Base-by-base conservation (phyloP, 2,329 filamentous ascomycete species). In the Zymoseptoria crescenta region DNA sequence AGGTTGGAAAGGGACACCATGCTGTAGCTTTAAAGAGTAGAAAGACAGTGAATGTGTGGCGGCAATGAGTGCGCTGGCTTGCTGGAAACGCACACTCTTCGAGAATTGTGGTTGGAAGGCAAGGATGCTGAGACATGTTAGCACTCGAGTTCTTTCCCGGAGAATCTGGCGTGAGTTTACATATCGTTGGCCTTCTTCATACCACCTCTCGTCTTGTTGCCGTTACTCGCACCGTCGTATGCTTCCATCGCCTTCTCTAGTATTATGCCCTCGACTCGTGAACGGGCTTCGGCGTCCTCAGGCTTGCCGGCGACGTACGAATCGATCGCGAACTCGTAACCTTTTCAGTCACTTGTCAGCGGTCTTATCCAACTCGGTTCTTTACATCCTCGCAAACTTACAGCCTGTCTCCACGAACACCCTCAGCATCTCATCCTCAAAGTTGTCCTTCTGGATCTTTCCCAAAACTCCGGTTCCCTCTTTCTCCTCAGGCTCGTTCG, bases 221-320 rank as follows among this genome's bases (percentile, higher is more conserved):
- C 87, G 67, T 94, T 94, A 21, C 87, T 89, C 2, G 89, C 89
- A 69, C 89, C 89, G 68, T 94, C 89, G 69, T 91, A 94, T 3
- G 87, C 82, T 56, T 82, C 79, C 76, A 91, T 81, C 1, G 87
- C 86, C 52, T 84, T 79, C 1, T 78, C 78, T 49, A 88, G 75
- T 8, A 91, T 77, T 1, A 84, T 83, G 4, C 83, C 79, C 67
- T 84, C 82, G 1, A 90, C 74, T 2, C 70, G 67, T 1, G 79
- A 68, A 2, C 89, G 75, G 4, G 81, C 53, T 49, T 56, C 80
- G 3, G 71, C 73, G 19, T 82, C 76, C 1, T 74, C 69, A 0
- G 77, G 74, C 27, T 80, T 77, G 65, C 85, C 81, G 55, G 86
- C 84, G 16, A 91, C 76, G 29, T 83, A 84, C 3, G 56, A 78